These are phyloP conservation scores for Wickerhamomyces tratensis DNA, from an alignment of 805 yeast species.

Conservation along the genomic window DNA sequence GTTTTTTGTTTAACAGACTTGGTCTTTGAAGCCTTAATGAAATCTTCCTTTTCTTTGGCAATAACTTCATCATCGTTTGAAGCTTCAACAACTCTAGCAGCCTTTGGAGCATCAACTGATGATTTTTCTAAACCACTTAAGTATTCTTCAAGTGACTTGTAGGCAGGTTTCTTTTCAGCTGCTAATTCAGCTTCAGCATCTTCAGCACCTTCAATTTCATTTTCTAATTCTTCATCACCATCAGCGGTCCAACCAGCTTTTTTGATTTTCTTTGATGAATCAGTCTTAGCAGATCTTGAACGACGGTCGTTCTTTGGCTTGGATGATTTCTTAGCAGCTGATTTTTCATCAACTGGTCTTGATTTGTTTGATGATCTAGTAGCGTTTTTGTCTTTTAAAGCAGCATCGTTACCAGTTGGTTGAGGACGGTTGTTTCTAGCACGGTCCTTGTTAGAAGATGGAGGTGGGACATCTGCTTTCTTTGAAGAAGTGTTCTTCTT, in stretches of 20 bases:
- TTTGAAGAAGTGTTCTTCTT: constrained; percentile 77
- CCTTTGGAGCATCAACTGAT: constrained; percentile 36
- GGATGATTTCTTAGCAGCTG: constrained; percentile 41
- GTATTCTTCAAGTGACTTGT: constrained; percentile 80
- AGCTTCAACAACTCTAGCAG: constrained; percentile 28
- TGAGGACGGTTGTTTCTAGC: constrained; percentile 65
- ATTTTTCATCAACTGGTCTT: constrained; percentile 42
- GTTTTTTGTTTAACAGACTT: constrained; percentile 68
- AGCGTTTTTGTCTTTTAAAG: constrained; percentile 60
- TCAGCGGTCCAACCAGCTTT: constrained; percentile 83
- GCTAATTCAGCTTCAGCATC: constrained; percentile 36
- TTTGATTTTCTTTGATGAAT: constrained; percentile 73
- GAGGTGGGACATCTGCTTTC: constrained; percentile 77
- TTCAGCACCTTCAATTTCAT: constrained; percentile 48
- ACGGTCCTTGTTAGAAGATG: constrained; percentile 71
- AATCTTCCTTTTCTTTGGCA: constrained; percentile 55
- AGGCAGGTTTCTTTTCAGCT: constrained; percentile 38
- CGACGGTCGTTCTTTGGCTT: constrained; percentile 67
- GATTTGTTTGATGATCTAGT: constrained; percentile 53
- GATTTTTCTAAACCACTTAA: constrained; percentile 53
- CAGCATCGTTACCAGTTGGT: constrained; percentile 84
- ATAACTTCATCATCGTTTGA: constrained; percentile 44
- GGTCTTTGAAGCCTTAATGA: constrained; percentile 47
- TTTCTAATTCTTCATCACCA: constrained; percentile 58
- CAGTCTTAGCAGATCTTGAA: constrained; percentile 74